Evolutionary conservation across 176 grass and related monocot species (phyloP).

Genomic region (Hyparrhenia diplandra): DNA sequence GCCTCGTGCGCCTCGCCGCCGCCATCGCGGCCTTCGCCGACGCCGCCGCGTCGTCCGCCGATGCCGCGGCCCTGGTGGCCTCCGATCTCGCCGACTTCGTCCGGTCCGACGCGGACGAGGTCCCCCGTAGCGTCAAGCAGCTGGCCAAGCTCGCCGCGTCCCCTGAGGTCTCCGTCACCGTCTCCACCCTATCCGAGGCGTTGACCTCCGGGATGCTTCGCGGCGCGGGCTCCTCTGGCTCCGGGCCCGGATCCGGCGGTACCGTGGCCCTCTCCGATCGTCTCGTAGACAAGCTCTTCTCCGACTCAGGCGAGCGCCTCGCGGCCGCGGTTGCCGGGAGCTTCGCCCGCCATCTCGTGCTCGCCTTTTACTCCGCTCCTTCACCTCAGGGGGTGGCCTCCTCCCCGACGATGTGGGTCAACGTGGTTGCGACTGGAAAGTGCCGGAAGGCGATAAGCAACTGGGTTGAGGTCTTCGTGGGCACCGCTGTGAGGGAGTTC

Average conservation of each 20-base stretch:
- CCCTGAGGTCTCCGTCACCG: constrained; percentile 51
- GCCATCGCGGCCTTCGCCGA: too few relatives aligned
- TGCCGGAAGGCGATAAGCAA: constrained; percentile 47
- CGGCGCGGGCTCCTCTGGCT: constrained; percentile 23
- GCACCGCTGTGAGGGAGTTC: constrained; percentile 70
- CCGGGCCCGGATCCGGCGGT: neutral
- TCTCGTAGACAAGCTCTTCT: constrained; percentile 84
- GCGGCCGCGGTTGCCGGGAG: constrained; percentile 67
- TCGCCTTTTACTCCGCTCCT: constrained; percentile 40
- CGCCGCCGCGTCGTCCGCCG: too few relatives aligned
- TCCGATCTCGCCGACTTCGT: too few relatives aligned
- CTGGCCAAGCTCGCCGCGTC: constrained; percentile 72
- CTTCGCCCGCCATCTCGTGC: constrained; percentile 64
- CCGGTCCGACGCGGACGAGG: too few relatives aligned
- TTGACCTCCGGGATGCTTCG: constrained; percentile 50
- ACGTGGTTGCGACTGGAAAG: constrained; percentile 48
- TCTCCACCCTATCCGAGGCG: constrained; percentile 62
- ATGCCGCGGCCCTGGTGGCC: too few relatives aligned
- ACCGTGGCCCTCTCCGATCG: constrained; percentile 44
- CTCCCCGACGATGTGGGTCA: constrained; percentile 50
- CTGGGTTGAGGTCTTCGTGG: constrained; percentile 60
- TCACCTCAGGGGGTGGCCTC: constrained; percentile 25
- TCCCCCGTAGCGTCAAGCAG: constrained; percentile 34
- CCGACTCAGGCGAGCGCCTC: constrained; percentile 54
- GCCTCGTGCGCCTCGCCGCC: too few relatives aligned